Evolutionary conservation across 139 green algal species (phyloP).

Genomic region (Dunaliella primolecta): DNA sequence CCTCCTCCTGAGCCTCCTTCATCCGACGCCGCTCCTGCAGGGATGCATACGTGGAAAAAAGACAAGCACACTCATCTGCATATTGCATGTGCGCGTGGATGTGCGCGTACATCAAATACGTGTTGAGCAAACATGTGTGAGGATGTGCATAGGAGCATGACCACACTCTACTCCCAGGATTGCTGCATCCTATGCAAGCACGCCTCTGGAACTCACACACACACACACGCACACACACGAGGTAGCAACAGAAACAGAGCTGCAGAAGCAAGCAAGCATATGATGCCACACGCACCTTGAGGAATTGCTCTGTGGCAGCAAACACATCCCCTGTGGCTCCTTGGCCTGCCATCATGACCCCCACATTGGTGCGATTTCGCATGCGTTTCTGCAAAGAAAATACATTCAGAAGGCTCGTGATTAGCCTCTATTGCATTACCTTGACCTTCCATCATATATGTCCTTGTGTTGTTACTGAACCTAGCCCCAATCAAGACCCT

Average conservation of each 20-base stretch:
- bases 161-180: too few species aligned
- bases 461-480: neutral
- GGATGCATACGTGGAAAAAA: too few species aligned
- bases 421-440: conserved; percentile 23
- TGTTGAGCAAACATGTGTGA: too few species aligned
- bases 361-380: conserved; percentile 59
- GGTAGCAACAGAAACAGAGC: too few species aligned
- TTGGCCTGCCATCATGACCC: conserved; percentile 77
- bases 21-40: conserved; percentile 45
- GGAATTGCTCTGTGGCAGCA: conserved; percentile 34
- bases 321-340: conserved; percentile 45
- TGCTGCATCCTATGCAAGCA: too few species aligned
- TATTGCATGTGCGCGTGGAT: too few species aligned
- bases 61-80: too few species aligned
- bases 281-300: conserved; percentile 23
- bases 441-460: neutral
- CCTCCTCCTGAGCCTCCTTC: conserved; percentile 46
- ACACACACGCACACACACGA: neutral
- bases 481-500: neutral
- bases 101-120: too few species aligned
- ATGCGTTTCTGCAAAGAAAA: conserved; percentile 64
- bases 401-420: conserved; percentile 72
- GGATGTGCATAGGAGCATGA: too few species aligned
- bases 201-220: too few species aligned
- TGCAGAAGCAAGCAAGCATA: too few species aligned